Base-by-base conservation (phyloP, 2,329 filamentous ascomycete genomes). In the Knoxdaviesia capensis region DNA sequence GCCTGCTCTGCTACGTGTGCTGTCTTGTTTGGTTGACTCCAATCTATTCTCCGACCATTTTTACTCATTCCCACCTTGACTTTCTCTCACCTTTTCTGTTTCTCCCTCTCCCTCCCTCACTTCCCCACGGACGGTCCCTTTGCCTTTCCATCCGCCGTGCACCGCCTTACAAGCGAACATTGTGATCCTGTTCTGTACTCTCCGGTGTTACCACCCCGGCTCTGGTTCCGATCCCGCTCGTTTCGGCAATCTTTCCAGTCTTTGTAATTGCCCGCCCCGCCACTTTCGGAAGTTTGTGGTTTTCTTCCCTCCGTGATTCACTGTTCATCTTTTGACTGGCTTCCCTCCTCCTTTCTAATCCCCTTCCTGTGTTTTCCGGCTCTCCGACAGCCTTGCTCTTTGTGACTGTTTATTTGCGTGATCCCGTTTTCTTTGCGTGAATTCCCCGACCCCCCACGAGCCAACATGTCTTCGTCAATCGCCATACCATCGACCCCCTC, bases 401-500 rank as follows among this genome's bases (percentile, higher is more conserved):
- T 40, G 31, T 6, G 20, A 30, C 31, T 39, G 38, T 40, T 40
- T 33, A 31, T 34, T 40, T 11, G 39, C 34, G 29, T 33, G 31
- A 40, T 40, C n/a, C 31, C 31, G 20, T 8, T 32, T 20, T 20
- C 20, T 20, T 20, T 20, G 20, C 20, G 20, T 20, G 20, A 20
- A 20, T 20, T 20, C 20, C 20, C 20, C 20, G 20, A 20, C 31
- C 36, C 38, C 43, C 41, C 42, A 43, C 45, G 38, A 48, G 45
- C 51, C 48, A 58, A 48, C 49, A 75, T 79, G 74, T 77, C 75
- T 46, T 76, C 76, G 45, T 80, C 75, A 46, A 83, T 83, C 59
- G 65, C 69, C 48, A 84, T 85, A 50, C 78, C 77, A 50, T 57
- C 58, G 47, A 59, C 52, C 37, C 55, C 55, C 36, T 56, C 57